These are phyloP conservation scores for Simplicillium aogashimaense DNA, from an alignment of 2,329 filamentous ascomycete genomes.

Conservation along the genomic window DNA sequence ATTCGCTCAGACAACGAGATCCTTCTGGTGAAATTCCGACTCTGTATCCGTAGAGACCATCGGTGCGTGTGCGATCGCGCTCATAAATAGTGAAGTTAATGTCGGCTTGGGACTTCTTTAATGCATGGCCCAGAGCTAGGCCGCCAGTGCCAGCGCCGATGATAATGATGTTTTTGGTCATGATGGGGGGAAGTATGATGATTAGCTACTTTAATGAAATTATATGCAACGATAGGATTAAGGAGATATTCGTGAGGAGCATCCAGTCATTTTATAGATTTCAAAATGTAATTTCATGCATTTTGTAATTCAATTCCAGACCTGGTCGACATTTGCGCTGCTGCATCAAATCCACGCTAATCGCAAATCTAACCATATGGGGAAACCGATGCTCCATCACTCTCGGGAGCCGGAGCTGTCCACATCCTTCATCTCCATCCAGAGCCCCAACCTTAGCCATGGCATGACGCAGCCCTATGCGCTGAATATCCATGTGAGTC, in stretches of 20 bases:
- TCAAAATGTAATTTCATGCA: background rate
- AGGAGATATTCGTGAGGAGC: background rate
- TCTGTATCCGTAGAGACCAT: slow-evolving; percentile 11
- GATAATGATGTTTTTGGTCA: slow-evolving; percentile 8
- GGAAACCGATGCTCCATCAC: background rate
- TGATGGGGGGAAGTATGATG: background rate
- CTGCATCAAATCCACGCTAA: background rate
- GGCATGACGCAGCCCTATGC: too few species aligned
- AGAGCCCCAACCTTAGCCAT: too few species aligned
- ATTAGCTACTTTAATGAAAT: background rate
- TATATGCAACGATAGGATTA: background rate
- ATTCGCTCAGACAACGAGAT: slow-evolving; percentile 7
- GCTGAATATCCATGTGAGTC: too few species aligned
- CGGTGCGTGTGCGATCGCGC: slow-evolving; percentile 9
- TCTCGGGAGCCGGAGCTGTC: too few species aligned
- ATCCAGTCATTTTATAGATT: background rate
- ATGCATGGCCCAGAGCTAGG: slow-evolving; percentile 9
- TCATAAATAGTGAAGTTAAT: slow-evolving; percentile 10
- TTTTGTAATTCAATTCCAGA: background rate
- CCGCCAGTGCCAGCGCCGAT: slow-evolving; percentile 10
- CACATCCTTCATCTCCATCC: too few species aligned
- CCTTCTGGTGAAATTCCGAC: slow-evolving; percentile 12
- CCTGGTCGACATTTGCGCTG: background rate
- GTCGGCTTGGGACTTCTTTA: slow-evolving; percentile 6
- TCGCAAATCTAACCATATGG: slow-evolving; percentile 3